Evolutionary conservation across 345 rosid species (phyloP).

Genomic region (Pseudoturritis turrita): DNA sequence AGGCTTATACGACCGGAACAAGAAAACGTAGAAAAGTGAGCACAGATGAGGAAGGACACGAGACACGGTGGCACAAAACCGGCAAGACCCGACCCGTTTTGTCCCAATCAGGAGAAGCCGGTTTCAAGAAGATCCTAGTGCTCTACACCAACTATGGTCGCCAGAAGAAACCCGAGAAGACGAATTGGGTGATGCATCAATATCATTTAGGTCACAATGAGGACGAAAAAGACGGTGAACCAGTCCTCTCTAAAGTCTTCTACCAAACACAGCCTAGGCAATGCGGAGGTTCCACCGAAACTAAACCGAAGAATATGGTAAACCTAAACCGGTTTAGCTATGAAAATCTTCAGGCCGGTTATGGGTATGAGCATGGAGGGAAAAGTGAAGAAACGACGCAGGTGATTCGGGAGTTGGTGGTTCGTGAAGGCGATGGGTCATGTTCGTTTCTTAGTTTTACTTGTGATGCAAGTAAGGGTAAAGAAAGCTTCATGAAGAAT

Average conservation of each 20-base stretch:
- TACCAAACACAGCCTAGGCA: constrained; percentile 92
- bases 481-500: constrained; percentile 37
- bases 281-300: constrained; percentile 34
- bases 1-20: constrained; percentile 93
- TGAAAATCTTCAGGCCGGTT: constrained; percentile 14
- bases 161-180: constrained; percentile 82
- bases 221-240: constrained; percentile 88
- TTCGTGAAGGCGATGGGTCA: constrained; percentile 59
- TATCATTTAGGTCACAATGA: constrained; percentile 78
- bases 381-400: constrained; percentile 33
- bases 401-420: constrained; percentile 57
- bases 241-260: constrained; percentile 82
- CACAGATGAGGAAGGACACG: constrained; percentile 64
- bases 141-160: constrained; percentile 89
- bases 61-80: constrained; percentile 96
- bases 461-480: constrained; percentile 63
- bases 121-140: constrained; percentile 84
- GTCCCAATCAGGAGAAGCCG: constrained; percentile 42
- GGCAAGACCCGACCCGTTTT: constrained; percentile 79
- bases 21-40: constrained; percentile 80
- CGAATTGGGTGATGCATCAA: constrained; percentile 98
- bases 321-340: constrained; percentile 23
- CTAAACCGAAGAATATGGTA: constrained; percentile 24
- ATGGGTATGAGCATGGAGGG: constrained; percentile 25
- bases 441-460: constrained; percentile 50